phyloP scores from a whole-genome alignment of 495 filamentous ascomycete species.

The Penicillium diatomitis region DNA sequence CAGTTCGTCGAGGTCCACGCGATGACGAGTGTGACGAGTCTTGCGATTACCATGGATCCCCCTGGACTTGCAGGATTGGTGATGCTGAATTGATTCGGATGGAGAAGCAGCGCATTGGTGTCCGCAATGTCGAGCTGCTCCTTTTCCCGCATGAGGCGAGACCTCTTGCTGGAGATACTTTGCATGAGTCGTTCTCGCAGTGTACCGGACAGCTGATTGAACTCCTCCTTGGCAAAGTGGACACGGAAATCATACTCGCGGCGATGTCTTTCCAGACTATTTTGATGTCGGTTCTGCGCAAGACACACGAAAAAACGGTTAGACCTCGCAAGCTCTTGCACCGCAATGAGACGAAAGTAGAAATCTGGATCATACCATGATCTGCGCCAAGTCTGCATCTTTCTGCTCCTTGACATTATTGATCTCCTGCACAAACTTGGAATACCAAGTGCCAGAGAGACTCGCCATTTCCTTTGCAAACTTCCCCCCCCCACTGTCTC shows the following conservation, averaged over 20 bases:
- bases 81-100: constrained; percentile 87
- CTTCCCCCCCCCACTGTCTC: constrained; percentile 45
- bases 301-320: not conserved
- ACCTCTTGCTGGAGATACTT: constrained; percentile 63
- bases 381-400: constrained; percentile 65
- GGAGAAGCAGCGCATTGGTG: constrained; percentile 75
- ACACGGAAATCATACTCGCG: constrained; percentile 42
- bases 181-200: constrained; percentile 79
- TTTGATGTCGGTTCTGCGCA: constrained; percentile 31
- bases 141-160: constrained; percentile 74
- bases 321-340: too few relatives aligned
- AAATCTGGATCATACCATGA: constrained; percentile 53
- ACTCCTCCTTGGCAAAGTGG: constrained; percentile 74
- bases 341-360: not conserved
- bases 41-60: constrained; percentile 72
- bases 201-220: constrained; percentile 62
- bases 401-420: constrained; percentile 77
- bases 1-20: constrained; percentile 71
- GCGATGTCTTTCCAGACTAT: constrained; percentile 30
- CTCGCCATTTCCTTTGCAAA: constrained; percentile 49
- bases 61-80: constrained; percentile 72
- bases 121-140: constrained; percentile 83
- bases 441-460: constrained; percentile 71
- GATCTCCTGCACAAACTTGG: constrained; percentile 70
- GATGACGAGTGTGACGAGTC: constrained; percentile 72